These are phyloP conservation scores for Aureobasidium sp. DNA, from an alignment of 2,329 filamentous ascomycete species.

Conservation along the genomic window DNA sequence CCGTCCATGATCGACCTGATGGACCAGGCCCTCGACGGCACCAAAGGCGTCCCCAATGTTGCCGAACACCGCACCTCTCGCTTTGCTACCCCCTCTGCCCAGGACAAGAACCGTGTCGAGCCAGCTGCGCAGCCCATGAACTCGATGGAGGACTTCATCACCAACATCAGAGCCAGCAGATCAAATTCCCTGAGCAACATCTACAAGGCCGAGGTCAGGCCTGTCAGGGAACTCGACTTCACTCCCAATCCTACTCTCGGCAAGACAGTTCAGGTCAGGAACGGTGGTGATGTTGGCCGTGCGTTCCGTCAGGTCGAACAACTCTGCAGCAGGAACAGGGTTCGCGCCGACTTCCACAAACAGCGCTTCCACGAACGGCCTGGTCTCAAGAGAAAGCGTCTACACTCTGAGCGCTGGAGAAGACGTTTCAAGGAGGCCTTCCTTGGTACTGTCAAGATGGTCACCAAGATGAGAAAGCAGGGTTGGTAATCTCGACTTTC, in stretches of 20 bases:
- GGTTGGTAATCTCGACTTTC: slow-evolving; percentile 55
- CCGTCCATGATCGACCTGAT: slow-evolving; percentile 23
- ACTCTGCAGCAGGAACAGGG: slow-evolving; percentile 47
- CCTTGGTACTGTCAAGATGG: slow-evolving; percentile 65
- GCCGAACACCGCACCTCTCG: slow-evolving; percentile 24
- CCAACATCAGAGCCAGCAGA: slow-evolving; percentile 13
- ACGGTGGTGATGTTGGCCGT: slow-evolving; percentile 40
- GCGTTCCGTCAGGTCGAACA: slow-evolving; percentile 42
- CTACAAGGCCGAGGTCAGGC: slow-evolving; percentile 8
- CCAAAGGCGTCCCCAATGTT: slow-evolving; percentile 24
- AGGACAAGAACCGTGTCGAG: slow-evolving; percentile 16
- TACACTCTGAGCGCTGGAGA: slow-evolving; percentile 71
- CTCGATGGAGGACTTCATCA: slow-evolving; percentile 16
- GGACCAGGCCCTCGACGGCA: slow-evolving; percentile 26
- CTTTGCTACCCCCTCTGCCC: slow-evolving; percentile 24
- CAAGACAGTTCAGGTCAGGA: slow-evolving; percentile 33
- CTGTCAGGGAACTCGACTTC: neutral
- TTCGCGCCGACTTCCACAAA: slow-evolving; percentile 48
- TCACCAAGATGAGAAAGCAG: slow-evolving; percentile 64
- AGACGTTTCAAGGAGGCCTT: slow-evolving; percentile 72
- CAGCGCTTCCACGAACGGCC: slow-evolving; percentile 70
- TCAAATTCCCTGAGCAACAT: neutral
- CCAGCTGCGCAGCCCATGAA: slow-evolving; percentile 16
- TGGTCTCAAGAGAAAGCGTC: slow-evolving; percentile 73
- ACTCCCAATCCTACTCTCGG: slow-evolving; percentile 32